Evolutionary conservation across 2,329 filamentous ascomycete genomes (phyloP).

Genomic region (Cryphonectria radicalis): DNA sequence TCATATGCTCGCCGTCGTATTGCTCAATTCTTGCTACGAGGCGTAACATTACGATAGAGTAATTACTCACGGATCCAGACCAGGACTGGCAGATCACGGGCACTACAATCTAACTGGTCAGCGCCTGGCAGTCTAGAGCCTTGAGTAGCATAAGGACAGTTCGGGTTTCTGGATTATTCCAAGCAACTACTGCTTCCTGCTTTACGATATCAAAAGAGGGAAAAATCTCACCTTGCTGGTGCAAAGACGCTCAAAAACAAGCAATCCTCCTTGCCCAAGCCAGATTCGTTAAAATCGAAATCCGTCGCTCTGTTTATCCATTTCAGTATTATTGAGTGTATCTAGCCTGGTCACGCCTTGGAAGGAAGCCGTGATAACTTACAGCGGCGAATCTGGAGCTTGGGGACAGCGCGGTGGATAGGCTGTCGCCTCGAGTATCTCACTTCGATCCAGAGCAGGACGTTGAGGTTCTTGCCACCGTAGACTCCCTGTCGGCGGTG

Average conservation of each 20-base stretch:
- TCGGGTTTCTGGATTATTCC: too few species aligned
- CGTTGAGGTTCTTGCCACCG: conserved; percentile 13
- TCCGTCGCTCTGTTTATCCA: neutral
- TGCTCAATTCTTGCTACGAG: too few species aligned
- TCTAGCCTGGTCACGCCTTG: neutral
- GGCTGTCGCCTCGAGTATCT: neutral
- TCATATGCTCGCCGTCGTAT: neutral
- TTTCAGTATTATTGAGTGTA: neutral
- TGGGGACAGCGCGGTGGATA: conserved; percentile 20
- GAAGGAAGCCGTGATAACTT: neutral
- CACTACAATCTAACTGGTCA: neutral
- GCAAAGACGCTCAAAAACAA: conserved; percentile 22
- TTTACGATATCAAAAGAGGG: neutral
- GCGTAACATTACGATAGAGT: neutral
- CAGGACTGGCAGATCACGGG: conserved; percentile 16
- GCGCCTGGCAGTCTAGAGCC: neutral
- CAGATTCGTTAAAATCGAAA: neutral
- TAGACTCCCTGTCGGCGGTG: conserved; percentile 12
- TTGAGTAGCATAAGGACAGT: neutral
- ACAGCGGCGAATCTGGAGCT: conserved; percentile 11
- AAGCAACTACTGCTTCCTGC: neutral
- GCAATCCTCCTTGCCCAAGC: conserved; percentile 22
- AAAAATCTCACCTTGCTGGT: neutral
- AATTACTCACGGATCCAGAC: conserved; percentile 23
- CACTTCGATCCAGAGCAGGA: conserved; percentile 8